Conservation (phyloP, 176 grass and related monocot species). For the Carex pumila region DNA sequence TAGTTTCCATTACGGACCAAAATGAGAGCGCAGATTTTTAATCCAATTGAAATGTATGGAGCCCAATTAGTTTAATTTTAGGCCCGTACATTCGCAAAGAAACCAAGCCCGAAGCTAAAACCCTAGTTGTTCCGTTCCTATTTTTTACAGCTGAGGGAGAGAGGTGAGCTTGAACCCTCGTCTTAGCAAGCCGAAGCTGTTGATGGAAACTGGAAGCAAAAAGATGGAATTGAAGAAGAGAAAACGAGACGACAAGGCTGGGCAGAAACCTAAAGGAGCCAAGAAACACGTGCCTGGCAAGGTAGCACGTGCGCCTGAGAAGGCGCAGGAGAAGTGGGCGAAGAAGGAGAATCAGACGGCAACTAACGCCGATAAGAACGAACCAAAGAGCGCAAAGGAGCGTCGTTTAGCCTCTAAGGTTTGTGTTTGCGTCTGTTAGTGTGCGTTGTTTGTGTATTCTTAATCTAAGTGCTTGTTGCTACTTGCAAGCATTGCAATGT, state of each 20-base stretch:
- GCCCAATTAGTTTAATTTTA: background rate
- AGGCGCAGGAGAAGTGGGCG: background rate
- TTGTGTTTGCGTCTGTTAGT: background rate
- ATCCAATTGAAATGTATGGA: background rate
- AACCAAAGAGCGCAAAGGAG: conserved; percentile 33
- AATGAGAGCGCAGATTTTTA: background rate
- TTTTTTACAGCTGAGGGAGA: background rate
- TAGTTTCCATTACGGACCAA: background rate
- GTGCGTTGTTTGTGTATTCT: background rate
- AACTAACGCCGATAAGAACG: conserved; percentile 7
- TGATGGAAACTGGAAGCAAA: conserved; percentile 6
- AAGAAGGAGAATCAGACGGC: conserved; percentile 22
- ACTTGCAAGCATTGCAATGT: background rate
- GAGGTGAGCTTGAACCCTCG: background rate
- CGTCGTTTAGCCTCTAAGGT: conserved; percentile 65
- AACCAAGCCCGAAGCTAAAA: background rate
- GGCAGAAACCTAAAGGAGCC: background rate
- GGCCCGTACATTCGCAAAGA: background rate
- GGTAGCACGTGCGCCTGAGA: background rate
- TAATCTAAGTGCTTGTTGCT: background rate
- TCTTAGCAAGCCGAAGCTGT: background rate
- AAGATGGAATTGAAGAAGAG: conserved; percentile 38
- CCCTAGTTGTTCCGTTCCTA: background rate
- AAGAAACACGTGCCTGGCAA: conserved; percentile 1
- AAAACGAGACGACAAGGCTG: conserved; percentile 30